Evolutionary conservation across 129 eudicot genomes (phyloP), one percentile per base, ranked within the genome.

Genomic region (Pseudognaphalium luteoalbum): DNA sequence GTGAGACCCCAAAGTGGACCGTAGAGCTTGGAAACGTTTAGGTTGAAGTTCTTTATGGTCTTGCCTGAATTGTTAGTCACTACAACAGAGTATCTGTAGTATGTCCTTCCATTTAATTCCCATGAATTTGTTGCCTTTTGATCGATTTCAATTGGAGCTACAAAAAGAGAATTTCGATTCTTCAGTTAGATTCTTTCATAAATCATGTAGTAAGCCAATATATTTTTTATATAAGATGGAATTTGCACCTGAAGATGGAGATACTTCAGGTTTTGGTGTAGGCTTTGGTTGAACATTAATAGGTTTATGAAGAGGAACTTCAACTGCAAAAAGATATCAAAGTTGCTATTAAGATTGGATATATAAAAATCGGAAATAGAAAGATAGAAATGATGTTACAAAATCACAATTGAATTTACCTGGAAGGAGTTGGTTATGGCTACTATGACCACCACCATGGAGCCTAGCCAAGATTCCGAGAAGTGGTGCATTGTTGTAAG

Each of bases 1-100:
- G 91, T 83, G 7, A 94, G 93, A 62, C 98, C 98, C 98, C 98
- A 94, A 8, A 94, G 51, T 69, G 97, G 96, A 56, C 98, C 98
- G 25, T 91, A 88, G 69, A 94, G 96, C 82, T 87, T 86, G 39
- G 92, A 82, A 63, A 94, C 80, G 17, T 77, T 77, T 33, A 94
- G 87, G 69, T 89, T 88, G 75, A 94, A 78, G 72, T 86, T 81
- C 83, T 80, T 91, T 69, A 94, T 65, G 3, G 88, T 89, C 83
- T 87, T 94, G 11, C 71, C 42, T 7, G 98, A 94, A 74, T 89
- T 94, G 93, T 94, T 94, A 56, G 93, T 91, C 63, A 94, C 80
- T 34, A 80, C 66, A 20, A 91, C 80, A 0, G 93, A 84, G 83
- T 94, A 94, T 91, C 97, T 87, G 86, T 87, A 87, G 90, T 87